phyloP scores from a whole-genome alignment of 2,329 filamentous ascomycete species.

The Allantophomopsis cytisporea region DNA sequence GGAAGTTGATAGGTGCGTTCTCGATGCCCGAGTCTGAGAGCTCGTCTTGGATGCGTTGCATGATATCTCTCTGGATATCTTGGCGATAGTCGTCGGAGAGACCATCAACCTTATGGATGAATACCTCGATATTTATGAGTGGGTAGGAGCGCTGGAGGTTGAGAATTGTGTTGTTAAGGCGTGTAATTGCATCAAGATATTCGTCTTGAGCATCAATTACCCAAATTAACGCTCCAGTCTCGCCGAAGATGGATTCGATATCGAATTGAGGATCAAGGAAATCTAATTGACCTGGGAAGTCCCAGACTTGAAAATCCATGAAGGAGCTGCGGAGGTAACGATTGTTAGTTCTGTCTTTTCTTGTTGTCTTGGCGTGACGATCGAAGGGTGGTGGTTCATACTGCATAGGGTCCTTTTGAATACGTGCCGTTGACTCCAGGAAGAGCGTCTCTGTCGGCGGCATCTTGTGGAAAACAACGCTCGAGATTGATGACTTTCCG shows the following conservation, averaged over 20 bases:
- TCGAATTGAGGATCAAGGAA: slow-evolving; percentile 85
- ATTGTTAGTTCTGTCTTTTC: not conserved
- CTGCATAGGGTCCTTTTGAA: slow-evolving; percentile 94
- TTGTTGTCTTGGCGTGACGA: slow-evolving; percentile 2
- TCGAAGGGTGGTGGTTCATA: slow-evolving; percentile 30
- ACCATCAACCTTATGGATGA: slow-evolving; percentile 98
- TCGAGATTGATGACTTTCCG: slow-evolving; percentile 96
- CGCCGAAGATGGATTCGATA: slow-evolving; percentile 85
- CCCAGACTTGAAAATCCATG: slow-evolving; percentile 98
- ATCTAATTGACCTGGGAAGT: slow-evolving; percentile 90
- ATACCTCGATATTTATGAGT: slow-evolving; percentile 93
- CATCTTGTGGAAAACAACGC: slow-evolving; percentile 98
- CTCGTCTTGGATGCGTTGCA: slow-evolving; percentile 92
- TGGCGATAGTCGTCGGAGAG: slow-evolving; percentile 92
- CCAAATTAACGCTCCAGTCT: slow-evolving; percentile 92
- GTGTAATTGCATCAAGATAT: slow-evolving; percentile 80
- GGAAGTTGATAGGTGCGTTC: slow-evolving; percentile 86
- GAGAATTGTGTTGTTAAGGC: slow-evolving; percentile 79
- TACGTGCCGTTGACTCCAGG: slow-evolving; percentile 84
- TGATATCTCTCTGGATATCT: slow-evolving; percentile 93
- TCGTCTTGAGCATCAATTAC: slow-evolving; percentile 98
- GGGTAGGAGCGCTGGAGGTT: slow-evolving; percentile 82
- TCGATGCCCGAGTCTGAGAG: slow-evolving; percentile 87
- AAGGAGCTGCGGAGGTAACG: slow-evolving; percentile 56
- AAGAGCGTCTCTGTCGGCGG: slow-evolving; percentile 92